Base-by-base conservation (phyloP, 164 flowering plant genomes). In the Stephania cephalantha region DNA sequence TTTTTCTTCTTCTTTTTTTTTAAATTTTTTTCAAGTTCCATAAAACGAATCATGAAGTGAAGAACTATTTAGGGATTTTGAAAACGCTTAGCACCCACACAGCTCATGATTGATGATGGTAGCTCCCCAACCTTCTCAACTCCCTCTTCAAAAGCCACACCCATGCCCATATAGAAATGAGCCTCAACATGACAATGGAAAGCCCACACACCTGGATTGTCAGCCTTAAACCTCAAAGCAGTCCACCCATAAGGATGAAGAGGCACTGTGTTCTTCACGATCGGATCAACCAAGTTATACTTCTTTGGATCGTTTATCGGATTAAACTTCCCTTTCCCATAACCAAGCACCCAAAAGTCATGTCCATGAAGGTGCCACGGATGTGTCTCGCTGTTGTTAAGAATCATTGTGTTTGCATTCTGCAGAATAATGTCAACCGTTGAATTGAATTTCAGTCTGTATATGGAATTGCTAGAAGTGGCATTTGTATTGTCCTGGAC, bases 341-440 rank as follows among this genome's bases (percentile, higher is more conserved):
- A 67, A 1, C 86, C 86, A 61, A 82, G 76, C 11, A 84, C 83
- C 72, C 80, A 84, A 31, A 84, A 84, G 63, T 78, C 75, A 12
- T 82, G 81, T n/a, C 86, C 86, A 74, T 84, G 86, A 7, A 84
- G 75, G 64, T 82, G 86, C 84, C 80, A 79, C 1, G 85, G 85
- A 70, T 83, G 96, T 4, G 90, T 88, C 4, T 9, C 77, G 42
- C 77, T 69, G 42, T 69, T 48, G 35, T 67, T 15, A 25, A 0
- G 9, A 0, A 2, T 72, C 89, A 87, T 81, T 0, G 82, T 74
- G 72, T 87, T 86, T 2, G 93, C 91, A 74, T 90, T 91, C 71
- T 90, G 96, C 20, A 91, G 80, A 9, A 91, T 77, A 11, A 91
- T 74, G 50, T 91, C 96, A 12, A 91, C 85, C 1, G 91, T 88